Evolutionary conservation across 352 stramenopile genomes (phyloP).

Genomic region (Phytopythium cucurbitacearum): DNA sequence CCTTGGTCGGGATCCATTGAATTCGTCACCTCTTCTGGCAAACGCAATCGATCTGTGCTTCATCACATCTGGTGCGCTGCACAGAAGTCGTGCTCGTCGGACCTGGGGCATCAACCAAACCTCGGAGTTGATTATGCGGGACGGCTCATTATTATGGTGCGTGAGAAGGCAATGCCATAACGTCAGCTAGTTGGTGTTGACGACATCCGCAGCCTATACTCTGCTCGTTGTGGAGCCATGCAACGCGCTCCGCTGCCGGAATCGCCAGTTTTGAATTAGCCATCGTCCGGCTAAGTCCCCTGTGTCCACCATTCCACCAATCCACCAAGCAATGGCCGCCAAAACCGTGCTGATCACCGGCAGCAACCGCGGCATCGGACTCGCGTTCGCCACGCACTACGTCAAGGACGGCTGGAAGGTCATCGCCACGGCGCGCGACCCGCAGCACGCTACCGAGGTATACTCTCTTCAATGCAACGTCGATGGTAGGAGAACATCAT

Average conservation of each 20-base stretch:
- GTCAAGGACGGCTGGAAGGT: conserved; percentile 42
- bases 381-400: conserved; percentile 42
- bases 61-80: too few species aligned
- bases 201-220: neutral
- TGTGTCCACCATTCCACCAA: neutral
- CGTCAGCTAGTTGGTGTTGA: too few species aligned
- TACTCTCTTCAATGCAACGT: too few species aligned
- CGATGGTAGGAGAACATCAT: neutral
- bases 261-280: conserved; percentile 3
- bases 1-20: too few species aligned
- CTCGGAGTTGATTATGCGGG: too few species aligned
- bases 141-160: too few species aligned
- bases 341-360: conserved; percentile 52
- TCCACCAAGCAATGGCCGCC: conserved; percentile 10
- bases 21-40: too few species aligned
- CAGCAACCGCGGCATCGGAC: conserved; percentile 31
- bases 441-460: conserved; percentile 17
- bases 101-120: too few species aligned
- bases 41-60: too few species aligned
- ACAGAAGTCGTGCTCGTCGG: too few species aligned
- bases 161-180: too few species aligned
- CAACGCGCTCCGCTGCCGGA: neutral
- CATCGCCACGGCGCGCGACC: conserved; percentile 30
- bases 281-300: neutral
- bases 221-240: neutral